These are phyloP conservation scores for Salicornia ramosissima DNA, from an alignment of 148 eudicot species.

Conservation along the genomic window DNA sequence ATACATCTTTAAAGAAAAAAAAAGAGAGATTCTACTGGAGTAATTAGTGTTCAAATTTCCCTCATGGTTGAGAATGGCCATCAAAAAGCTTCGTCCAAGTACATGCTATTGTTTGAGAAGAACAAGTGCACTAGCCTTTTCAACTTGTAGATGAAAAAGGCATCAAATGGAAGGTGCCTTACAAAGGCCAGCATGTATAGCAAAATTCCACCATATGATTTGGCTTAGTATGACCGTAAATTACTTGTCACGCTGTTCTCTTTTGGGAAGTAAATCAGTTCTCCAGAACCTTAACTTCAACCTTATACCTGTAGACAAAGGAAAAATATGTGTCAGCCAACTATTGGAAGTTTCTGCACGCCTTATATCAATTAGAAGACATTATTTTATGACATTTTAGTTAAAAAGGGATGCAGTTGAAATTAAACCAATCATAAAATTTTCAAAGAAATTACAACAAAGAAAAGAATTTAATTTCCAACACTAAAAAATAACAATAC, in stretches of 20 bases:
- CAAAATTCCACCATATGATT: neutral
- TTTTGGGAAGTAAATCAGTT: constrained; percentile 73
- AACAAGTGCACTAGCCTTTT: too few relatives aligned
- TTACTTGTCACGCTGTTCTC: constrained; percentile 63
- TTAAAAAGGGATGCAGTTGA: neutral
- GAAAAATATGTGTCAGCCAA: neutral
- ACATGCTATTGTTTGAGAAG: neutral
- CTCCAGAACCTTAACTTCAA: constrained; percentile 62
- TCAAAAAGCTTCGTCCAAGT: neutral
- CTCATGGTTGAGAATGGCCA: neutral
- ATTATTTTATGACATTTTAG: neutral
- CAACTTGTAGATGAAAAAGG: neutral
- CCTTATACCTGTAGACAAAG: constrained; percentile 46
- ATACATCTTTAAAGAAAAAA: neutral
- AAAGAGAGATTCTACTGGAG: neutral
- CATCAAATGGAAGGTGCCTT: neutral
- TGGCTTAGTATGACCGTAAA: neutral
- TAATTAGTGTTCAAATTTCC: neutral
- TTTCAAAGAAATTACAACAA: neutral
- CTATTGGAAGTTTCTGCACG: neutral
- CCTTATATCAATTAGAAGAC: too few relatives aligned
- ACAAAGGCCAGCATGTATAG: neutral
- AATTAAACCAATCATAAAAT: neutral
- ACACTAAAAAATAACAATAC: too few relatives aligned
- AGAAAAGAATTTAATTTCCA: neutral